Percentiles rank a stretch among this genome's conserved stretches.
phyloP scores from a whole-genome alignment of 495 filamentous ascomycete genomes.

The Daldinia loculata region DNA sequence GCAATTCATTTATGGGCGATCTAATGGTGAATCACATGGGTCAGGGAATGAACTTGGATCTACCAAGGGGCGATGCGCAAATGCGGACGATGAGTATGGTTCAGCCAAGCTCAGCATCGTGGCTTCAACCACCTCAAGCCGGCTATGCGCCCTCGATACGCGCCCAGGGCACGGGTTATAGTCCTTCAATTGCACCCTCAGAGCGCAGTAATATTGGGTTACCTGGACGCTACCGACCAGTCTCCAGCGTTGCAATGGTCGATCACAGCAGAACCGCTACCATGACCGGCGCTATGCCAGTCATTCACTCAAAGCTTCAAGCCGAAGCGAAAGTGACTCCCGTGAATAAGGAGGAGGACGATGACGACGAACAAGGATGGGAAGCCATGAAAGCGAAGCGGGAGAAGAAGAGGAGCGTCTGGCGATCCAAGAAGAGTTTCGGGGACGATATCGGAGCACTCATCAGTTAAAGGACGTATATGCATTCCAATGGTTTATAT shows the following conservation, averaged over 20 bases:
- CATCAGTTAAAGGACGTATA: conserved; percentile 48
- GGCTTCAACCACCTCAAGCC: conserved; percentile 53
- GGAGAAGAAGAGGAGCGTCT: conserved; percentile 77
- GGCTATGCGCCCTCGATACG: conserved; percentile 60
- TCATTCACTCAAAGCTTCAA: conserved; percentile 39
- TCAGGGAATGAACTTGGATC: conserved; percentile 43
- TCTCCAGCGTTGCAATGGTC: conserved; percentile 61
- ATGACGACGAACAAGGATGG: conserved; percentile 84
- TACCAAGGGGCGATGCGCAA: conserved; percentile 49
- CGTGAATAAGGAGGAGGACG: conserved; percentile 60
- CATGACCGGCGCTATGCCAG: conserved; percentile 58
- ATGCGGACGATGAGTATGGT: conserved; percentile 82
- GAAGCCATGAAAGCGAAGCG: conserved; percentile 86
- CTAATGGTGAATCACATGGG: conserved; percentile 46
- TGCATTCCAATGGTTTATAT: conserved; percentile 35
- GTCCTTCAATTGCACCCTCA: conserved; percentile 82
- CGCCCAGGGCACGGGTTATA: conserved; percentile 57
- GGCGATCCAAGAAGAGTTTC: conserved; percentile 71
- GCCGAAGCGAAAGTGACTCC: conserved; percentile 33
- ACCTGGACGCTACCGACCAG: conserved; percentile 90
- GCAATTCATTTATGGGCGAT: conserved; percentile 56
- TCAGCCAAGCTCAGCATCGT: conserved; percentile 68
- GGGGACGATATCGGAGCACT: conserved; percentile 53
- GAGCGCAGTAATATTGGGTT: conserved; percentile 93
- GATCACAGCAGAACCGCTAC: conserved; percentile 59